Evolutionary conservation across 163 green algal genomes (phyloP).

Genomic region (Scenedesmus sp.): DNA sequence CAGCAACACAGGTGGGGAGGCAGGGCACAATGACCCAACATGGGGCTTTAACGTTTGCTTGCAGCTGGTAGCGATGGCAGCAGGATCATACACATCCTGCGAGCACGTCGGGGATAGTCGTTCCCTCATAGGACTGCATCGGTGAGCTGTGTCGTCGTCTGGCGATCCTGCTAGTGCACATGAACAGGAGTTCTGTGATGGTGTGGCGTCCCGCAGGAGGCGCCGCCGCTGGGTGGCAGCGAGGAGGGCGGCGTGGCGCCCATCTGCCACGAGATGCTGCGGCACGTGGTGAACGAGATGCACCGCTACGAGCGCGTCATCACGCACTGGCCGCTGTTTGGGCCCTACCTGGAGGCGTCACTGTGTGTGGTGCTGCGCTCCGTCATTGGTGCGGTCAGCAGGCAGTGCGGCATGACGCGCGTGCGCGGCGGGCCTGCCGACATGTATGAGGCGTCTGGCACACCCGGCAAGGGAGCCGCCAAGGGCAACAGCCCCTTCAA

Average conservation of each 20-base stretch:
- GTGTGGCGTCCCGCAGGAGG: slow-evolving; percentile 11
- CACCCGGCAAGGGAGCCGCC: background rate
- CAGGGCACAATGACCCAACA: slow-evolving; percentile 54
- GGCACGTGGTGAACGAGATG: slow-evolving; percentile 60
- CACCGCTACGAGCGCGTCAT: slow-evolving; percentile 82
- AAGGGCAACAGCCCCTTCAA: slow-evolving; percentile 35
- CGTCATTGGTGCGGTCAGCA: slow-evolving; percentile 74
- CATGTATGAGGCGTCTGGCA: background rate
- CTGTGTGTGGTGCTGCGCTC: slow-evolving; percentile 80
- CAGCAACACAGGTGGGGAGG: slow-evolving; percentile 55
- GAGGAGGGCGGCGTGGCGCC: slow-evolving; percentile 66
- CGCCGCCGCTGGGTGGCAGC: slow-evolving; percentile 41
- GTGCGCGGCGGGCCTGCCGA: slow-evolving; percentile 40
- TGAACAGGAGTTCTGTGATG: slow-evolving; percentile 29
- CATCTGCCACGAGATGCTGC: slow-evolving; percentile 78
- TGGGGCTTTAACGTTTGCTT: background rate
- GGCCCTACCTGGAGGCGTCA: slow-evolving; percentile 77
- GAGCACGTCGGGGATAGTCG: background rate
- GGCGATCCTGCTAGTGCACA: slow-evolving; percentile 5
- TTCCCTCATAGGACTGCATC: background rate
- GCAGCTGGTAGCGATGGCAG: background rate
- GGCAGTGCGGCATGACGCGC: slow-evolving; percentile 81
- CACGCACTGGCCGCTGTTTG: slow-evolving; percentile 83
- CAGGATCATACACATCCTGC: background rate
- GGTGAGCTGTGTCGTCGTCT: background rate